Conservation (phyloP, 306 rosid species). For the Clitoria ternatea region DNA sequence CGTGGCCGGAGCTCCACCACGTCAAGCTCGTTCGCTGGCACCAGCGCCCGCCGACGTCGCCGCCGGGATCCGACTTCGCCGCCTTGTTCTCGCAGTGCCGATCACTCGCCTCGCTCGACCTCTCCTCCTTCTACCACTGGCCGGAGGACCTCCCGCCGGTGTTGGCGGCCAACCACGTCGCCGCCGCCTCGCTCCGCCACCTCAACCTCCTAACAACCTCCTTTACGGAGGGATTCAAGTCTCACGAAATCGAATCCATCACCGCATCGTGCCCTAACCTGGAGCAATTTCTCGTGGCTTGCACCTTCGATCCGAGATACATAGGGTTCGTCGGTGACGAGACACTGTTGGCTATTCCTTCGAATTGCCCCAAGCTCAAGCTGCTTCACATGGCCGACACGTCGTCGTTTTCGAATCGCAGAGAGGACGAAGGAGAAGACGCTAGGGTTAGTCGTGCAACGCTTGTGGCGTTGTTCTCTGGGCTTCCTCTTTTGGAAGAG, state of each 20-base stretch:
- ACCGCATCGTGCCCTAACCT: conserved; percentile 72
- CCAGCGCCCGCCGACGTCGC: conserved; percentile 48
- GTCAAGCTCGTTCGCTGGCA: conserved; percentile 91
- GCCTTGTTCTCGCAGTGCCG: conserved; percentile 53
- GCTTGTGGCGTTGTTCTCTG: conserved; percentile 57
- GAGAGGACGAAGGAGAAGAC: conserved; percentile 67
- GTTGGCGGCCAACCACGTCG: conserved; percentile 36
- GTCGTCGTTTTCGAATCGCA: conserved; percentile 48
- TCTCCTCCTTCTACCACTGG: conserved; percentile 85
- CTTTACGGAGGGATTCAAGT: conserved; percentile 62
- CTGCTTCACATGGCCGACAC: conserved; percentile 73
- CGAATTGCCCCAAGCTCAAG: conserved; percentile 57
- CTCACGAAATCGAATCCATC: conserved; percentile 55
- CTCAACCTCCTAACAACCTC: conserved; percentile 66
- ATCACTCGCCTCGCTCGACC: conserved; percentile 56
- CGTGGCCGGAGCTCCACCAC: conserved; percentile 68
- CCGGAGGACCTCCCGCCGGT: conserved; percentile 84
- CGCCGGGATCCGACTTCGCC: conserved; percentile 57
- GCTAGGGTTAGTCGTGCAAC: conserved; percentile 55
- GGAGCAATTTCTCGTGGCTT: conserved; percentile 56
- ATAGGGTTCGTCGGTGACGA: conserved; percentile 78
- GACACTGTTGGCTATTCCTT: conserved; percentile 46
- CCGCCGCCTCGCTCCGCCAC: conserved; percentile 55
- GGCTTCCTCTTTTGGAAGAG: conserved; percentile 70
- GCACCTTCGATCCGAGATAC: conserved; percentile 77